phyloP scores from a whole-genome alignment of 257 asterid genomes.

The Solanum okadae region DNA sequence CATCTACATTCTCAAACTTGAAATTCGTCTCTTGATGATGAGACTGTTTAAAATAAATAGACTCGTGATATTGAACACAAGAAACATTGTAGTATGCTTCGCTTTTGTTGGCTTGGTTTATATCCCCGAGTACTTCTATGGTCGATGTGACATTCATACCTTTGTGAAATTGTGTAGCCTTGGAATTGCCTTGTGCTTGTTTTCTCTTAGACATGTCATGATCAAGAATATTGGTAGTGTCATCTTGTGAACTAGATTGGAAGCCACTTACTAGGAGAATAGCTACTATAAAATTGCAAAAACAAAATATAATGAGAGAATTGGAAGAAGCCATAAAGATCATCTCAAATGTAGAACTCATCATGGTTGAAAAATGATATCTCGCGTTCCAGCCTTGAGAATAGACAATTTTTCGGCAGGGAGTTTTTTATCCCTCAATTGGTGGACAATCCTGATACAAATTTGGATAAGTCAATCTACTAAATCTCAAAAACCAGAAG shows the following conservation, averaged over 20 bases:
- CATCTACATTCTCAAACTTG: neutral
- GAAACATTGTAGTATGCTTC: neutral
- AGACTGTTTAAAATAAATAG: neutral
- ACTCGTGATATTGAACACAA: neutral
- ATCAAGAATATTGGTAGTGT: neutral
- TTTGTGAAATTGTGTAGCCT: neutral
- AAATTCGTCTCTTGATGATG: neutral
- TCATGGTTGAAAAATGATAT: conserved; percentile 12
- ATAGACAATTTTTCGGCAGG: accelerated
- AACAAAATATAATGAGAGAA: conserved; percentile 47
- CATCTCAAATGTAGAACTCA: conserved; percentile 37
- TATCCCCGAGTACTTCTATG: neutral
- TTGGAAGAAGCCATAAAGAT: conserved; percentile 46
- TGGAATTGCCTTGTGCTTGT: neutral
- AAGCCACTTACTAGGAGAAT: conserved; percentile 34
- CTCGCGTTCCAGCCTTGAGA: accelerated
- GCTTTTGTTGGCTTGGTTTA: neutral
- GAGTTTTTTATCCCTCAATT: neutral
- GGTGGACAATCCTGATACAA: accelerated
- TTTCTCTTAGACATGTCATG: neutral
- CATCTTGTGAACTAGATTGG: conserved; percentile 7
- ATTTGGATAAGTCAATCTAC: neutral
- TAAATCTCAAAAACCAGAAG: neutral
- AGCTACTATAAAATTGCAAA: conserved; percentile 12
- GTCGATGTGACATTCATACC: neutral